Percentiles rank a stretch among this genome's conserved stretches.
phyloP scores from a whole-genome alignment of 768 basidiomycete genomes.

The Clitopilus hobsonii region DNA sequence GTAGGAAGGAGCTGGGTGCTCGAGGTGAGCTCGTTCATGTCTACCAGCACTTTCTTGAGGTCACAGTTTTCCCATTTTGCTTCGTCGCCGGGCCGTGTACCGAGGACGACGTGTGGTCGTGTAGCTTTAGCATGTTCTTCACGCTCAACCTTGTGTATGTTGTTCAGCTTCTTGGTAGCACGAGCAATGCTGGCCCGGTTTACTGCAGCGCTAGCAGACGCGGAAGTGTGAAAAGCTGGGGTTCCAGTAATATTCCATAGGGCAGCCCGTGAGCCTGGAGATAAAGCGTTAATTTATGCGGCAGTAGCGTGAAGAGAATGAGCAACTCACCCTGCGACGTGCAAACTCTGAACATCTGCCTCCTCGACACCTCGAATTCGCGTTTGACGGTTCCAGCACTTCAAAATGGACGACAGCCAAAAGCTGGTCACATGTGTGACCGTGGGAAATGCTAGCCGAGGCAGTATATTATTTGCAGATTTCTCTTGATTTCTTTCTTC shows the following conservation, averaged over 20 bases:
- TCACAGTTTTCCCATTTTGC: slow-evolving; percentile 63
- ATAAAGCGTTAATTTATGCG: neutral
- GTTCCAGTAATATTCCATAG: slow-evolving; percentile 27
- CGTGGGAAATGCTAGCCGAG: slow-evolving; percentile 36
- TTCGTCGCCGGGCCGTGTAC: slow-evolving; percentile 61
- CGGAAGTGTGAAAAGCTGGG: slow-evolving; percentile 45
- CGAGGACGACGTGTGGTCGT: slow-evolving; percentile 68
- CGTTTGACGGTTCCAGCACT: neutral
- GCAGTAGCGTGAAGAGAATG: neutral
- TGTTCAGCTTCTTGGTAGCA: slow-evolving; percentile 36
- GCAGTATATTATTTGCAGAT: slow-evolving; percentile 17
- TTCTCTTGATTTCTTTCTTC: slow-evolving; percentile 12
- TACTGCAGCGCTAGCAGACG: slow-evolving; percentile 26
- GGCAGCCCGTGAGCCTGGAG: slow-evolving; percentile 31
- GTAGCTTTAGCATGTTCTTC: slow-evolving; percentile 30
- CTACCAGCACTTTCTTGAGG: slow-evolving; percentile 60
- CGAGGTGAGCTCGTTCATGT: slow-evolving; percentile 40
- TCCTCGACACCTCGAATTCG: slow-evolving; percentile 1
- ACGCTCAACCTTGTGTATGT: slow-evolving; percentile 41
- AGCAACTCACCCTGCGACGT: slow-evolving; percentile 21
- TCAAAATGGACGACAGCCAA: slow-evolving; percentile 1
- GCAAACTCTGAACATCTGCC: slow-evolving; percentile 24
- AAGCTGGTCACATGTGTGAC: slow-evolving; percentile 13
- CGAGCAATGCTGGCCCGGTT: slow-evolving; percentile 29
- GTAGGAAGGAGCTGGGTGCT: slow-evolving; percentile 19